phyloP scores from a whole-genome alignment of 108 stramenopile species.

The Fragilaria radians region DNA sequence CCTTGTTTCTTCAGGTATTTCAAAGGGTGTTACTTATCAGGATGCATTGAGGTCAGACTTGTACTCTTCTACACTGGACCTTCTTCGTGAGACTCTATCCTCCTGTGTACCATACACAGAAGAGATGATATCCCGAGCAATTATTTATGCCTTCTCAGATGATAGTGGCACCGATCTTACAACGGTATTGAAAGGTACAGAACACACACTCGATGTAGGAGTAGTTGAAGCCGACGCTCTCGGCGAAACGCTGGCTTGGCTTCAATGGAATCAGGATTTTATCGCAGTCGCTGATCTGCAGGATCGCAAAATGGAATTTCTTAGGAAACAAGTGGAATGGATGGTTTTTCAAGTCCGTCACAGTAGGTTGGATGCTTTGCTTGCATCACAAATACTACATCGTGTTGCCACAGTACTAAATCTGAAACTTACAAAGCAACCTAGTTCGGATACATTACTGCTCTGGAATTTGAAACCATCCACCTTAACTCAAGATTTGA shows the following conservation, averaged over 20 bases:
- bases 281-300: slow-evolving; percentile 8
- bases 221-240: slow-evolving; percentile 31
- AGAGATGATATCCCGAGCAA: slow-evolving; percentile 36
- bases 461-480: slow-evolving; percentile 7
- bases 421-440: slow-evolving; percentile 9
- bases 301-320: slow-evolving; percentile 13
- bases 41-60: slow-evolving; percentile 19
- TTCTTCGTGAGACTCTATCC: slow-evolving; percentile 14
- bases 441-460: slow-evolving; percentile 17
- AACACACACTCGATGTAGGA: too few species aligned
- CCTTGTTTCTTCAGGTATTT: too few species aligned
- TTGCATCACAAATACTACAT: slow-evolving; percentile 18
- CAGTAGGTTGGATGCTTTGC: slow-evolving; percentile 13
- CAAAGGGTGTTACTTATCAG: too few species aligned
- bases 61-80: slow-evolving; percentile 23
- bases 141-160: slow-evolving; percentile 31
- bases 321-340: slow-evolving; percentile 12
- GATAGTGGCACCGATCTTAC: slow-evolving; percentile 8
- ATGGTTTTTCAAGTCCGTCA: slow-evolving; percentile 30
- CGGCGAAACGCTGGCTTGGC: slow-evolving; percentile 22
- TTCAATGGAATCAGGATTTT: slow-evolving; percentile 7
- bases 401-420: slow-evolving; percentile 25
- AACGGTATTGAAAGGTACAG: slow-evolving; percentile 5
- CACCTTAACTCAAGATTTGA: slow-evolving; percentile 5
- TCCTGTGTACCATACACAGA: slow-evolving; percentile 20